Evolutionary conservation across 2,329 filamentous ascomycete genomes (phyloP).

Genomic region (Davidsoniella virescens): DNA sequence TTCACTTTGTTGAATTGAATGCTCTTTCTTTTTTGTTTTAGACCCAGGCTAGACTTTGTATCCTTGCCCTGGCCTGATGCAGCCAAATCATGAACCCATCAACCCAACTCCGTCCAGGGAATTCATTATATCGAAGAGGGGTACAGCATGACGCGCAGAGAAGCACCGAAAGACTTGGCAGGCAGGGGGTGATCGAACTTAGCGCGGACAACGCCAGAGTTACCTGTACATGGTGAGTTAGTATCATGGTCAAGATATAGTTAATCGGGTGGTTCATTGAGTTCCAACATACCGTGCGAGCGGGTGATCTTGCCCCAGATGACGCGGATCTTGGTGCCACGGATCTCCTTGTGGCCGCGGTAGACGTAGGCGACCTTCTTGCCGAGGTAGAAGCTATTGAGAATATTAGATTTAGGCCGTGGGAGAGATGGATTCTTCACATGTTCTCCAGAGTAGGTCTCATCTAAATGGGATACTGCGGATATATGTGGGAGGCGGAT

Average conservation of each 20-base stretch:
- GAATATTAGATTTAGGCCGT: conserved; percentile 16
- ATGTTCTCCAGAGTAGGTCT: neutral
- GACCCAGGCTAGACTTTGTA: conserved; percentile 36
- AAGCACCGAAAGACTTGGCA: conserved; percentile 89
- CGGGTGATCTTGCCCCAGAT: conserved; percentile 99
- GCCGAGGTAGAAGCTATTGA: conserved; percentile 74
- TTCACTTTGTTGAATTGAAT: conserved; percentile 14
- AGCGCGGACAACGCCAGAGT: conserved; percentile 94
- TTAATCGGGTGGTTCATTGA: neutral
- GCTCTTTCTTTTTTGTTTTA: conserved; percentile 30
- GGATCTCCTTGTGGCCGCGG: conserved; percentile 84
- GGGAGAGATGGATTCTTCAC: no score
- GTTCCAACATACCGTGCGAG: conserved; percentile 59
- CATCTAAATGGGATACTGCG: neutral
- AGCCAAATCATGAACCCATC: conserved; percentile 45
- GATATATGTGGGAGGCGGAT: neutral
- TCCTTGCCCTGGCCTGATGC: conserved; percentile 42
- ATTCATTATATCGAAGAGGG: conserved; percentile 78
- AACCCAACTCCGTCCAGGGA: conserved; percentile 42
- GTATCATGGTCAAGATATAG: neutral
- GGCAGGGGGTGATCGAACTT: conserved; percentile 95
- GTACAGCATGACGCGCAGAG: conserved; percentile 94
- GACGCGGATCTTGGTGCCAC: conserved; percentile 95
- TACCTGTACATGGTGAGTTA: conserved; percentile 39
- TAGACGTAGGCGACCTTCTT: conserved; percentile 99